Evolutionary conservation across 176 grass and related monocot species (phyloP), one percentile per base, ranked within the genome.

Genomic region (Cymbopogon citratus): DNA sequence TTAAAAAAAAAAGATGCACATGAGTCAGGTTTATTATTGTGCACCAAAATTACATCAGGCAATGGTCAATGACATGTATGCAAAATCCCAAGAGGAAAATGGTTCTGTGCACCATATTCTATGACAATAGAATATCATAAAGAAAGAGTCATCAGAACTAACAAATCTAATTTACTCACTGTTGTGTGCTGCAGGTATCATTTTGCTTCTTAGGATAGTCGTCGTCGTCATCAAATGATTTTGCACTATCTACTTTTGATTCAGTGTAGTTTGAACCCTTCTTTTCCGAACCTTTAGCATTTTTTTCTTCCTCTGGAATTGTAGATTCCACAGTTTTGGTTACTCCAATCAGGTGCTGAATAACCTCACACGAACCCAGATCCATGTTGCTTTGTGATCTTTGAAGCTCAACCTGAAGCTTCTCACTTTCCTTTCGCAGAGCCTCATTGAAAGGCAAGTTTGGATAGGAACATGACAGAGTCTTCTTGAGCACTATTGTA

Each of bases 381-480:
- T 99, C 94, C 87, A 97, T 92, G 78, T 78, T 91, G 54, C 86
- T 91, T 52, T 95, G 91, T 28, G 96, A 99, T 74, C 92, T 90
- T 56, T 99, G 92, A 80, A 99, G 85, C 66, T 99, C 96, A 67
- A 93, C 87, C 77, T 99, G 91, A 56, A 99, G 87, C 73, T 99
- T 99, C 90, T 99, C 96, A 39, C 86, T 95, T 88, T 99, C 96
- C 76, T 95, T 99, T 27, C 41, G 78, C 52, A 99, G 88, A 23
- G 92, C 96, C 76, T 99, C 87, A 27, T 93, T 88, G 45, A 99
- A 95, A 27, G 96, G 96, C 62, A 99, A 41, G 73, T 95, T 99
- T 35, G 96, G 96, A 62, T 99, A 99, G 51, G 96, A 93, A 76
- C 90, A 91, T 39, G 96, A 95, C 48, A 99, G 87, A 54, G 91